A percentile compares a stretch with the other conserved stretches of the same genome.
These are phyloP conservation scores for Melastoma candidum DNA, from an alignment of 441 rosid species.

Conservation along the genomic window DNA sequence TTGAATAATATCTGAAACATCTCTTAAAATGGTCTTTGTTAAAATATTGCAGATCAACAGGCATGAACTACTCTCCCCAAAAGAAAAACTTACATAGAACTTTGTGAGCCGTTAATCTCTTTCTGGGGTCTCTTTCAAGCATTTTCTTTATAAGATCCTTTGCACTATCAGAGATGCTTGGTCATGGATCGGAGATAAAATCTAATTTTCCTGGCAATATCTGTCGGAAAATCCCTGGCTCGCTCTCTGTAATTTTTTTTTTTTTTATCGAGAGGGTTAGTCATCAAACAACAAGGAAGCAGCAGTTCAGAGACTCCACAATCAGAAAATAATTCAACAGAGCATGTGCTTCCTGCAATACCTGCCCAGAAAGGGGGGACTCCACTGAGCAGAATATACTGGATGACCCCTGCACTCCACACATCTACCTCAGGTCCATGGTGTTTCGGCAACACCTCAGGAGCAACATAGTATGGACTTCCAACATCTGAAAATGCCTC, in stretches of 20 bases:
- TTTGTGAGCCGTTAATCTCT: constrained; percentile 13
- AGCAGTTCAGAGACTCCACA: neutral
- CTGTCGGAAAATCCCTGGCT: constrained; percentile 18
- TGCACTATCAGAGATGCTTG: constrained; percentile 15
- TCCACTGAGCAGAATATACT: constrained; percentile 16
- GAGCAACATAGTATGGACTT: constrained; percentile 17
- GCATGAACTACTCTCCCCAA: neutral
- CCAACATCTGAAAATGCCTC: constrained; percentile 16
- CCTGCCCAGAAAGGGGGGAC: constrained; percentile 20
- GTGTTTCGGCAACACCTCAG: constrained; percentile 14
- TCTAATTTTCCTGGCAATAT: constrained; percentile 15
- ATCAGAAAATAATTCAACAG: neutral
- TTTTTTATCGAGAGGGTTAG: neutral
- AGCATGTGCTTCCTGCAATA: neutral
- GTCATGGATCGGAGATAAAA: constrained; percentile 16
- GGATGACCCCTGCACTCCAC: constrained; percentile 17
- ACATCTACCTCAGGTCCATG: constrained; percentile 15
- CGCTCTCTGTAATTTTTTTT: constrained; percentile 10
- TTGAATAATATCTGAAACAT: too few relatives aligned
- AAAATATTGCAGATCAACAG: too few relatives aligned
- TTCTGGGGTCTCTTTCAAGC: constrained; percentile 15
- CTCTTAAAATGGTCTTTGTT: too few relatives aligned
- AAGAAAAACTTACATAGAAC: constrained; percentile 9
- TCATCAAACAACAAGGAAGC: neutral
- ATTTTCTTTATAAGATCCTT: constrained; percentile 15